phyloP scores from a whole-genome alignment of 768 basidiomycete genomes.

The Lanmaoa rubissima region DNA sequence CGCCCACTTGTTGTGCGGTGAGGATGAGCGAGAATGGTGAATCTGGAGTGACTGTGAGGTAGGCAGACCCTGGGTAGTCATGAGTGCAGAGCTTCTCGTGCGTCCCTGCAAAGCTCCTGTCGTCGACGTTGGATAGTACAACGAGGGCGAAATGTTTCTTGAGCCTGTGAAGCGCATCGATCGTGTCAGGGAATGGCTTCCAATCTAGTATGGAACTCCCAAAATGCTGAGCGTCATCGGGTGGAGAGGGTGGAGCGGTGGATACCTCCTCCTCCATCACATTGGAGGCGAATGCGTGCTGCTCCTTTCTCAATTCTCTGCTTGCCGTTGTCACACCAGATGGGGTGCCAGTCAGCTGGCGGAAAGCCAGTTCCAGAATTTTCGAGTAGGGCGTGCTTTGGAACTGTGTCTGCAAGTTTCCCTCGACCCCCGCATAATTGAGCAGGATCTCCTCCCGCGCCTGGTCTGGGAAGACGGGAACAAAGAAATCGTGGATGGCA shows the following conservation, averaged over 20 bases:
- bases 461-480: slow-evolving; percentile 18
- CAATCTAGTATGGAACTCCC: slow-evolving; percentile 60
- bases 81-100: slow-evolving; percentile 45
- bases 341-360: slow-evolving; percentile 29
- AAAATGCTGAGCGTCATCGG: slow-evolving; percentile 45
- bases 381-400: slow-evolving; percentile 60
- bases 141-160: slow-evolving; percentile 64
- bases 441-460: slow-evolving; percentile 42
- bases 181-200: slow-evolving; percentile 67
- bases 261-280: background rate
- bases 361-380: slow-evolving; percentile 48
- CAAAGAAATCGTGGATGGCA: slow-evolving; percentile 54
- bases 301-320: slow-evolving; percentile 19
- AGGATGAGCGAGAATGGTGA: slow-evolving; percentile 66
- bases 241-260: background rate
- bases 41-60: slow-evolving; percentile 39
- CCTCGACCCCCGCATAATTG: slow-evolving; percentile 53
- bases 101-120: slow-evolving; percentile 57
- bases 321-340: slow-evolving; percentile 38
- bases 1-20: slow-evolving; percentile 71
- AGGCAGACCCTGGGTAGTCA: slow-evolving; percentile 25
- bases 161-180: slow-evolving; percentile 55
- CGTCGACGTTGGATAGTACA: slow-evolving; percentile 77
- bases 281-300: slow-evolving; percentile 12
- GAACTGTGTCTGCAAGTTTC: slow-evolving; percentile 53